Conservation (phyloP, 768 basidiomycete genomes). For the Lactifluus hygrophoroides region DNA sequence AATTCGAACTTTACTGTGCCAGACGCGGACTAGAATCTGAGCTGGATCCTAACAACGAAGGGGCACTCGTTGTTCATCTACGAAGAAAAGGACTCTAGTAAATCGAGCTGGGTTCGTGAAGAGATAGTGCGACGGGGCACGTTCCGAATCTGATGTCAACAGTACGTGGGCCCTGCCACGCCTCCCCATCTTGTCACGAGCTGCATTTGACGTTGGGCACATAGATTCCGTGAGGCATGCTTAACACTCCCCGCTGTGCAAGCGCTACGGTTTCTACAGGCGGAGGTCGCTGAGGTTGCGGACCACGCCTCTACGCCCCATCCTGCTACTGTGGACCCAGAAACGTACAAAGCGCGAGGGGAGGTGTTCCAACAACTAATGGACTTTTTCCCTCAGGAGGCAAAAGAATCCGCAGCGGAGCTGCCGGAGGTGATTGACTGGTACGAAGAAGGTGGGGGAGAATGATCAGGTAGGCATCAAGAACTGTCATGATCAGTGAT, state of each 20-base stretch:
- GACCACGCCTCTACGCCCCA: constrained; percentile 43
- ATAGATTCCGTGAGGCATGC: constrained; percentile 79
- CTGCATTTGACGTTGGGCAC: neutral
- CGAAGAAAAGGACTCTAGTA: no score
- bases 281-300: constrained; percentile 60
- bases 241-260: constrained; percentile 50
- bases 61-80: no score
- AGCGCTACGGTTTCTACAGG: constrained; percentile 65
- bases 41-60: neutral
- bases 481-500: neutral
- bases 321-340: constrained; percentile 29
- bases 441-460: constrained; percentile 19
- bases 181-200: neutral
- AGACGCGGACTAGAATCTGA: constrained; percentile 1
- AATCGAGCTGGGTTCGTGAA: no score
- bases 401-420: constrained; percentile 59
- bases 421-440: constrained; percentile 55
- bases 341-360: constrained; percentile 53
- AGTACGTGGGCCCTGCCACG: constrained; percentile 36
- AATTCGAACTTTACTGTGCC: neutral
- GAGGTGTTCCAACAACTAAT: constrained; percentile 62
- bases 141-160: constrained; percentile 61
- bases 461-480: neutral
- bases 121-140: constrained; percentile 57
- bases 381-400: constrained; percentile 50